phyloP scores from a whole-genome alignment of 306 rosid genomes.

The Quercus gilva region DNA sequence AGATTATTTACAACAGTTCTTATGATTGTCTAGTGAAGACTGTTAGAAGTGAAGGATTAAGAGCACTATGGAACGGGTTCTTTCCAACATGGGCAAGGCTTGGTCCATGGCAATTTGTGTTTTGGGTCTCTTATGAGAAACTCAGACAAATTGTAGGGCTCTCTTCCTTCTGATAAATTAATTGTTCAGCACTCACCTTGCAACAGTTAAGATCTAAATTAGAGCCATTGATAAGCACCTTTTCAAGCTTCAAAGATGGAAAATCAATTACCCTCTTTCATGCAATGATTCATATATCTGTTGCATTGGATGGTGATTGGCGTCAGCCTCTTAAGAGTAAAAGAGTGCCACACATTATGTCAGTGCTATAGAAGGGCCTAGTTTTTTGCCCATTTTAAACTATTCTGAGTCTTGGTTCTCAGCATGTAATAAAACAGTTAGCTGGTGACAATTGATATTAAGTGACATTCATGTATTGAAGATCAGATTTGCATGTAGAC shows the following conservation, averaged over 20 bases:
- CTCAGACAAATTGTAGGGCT: constrained; percentile 70
- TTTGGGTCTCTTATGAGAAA: constrained; percentile 92
- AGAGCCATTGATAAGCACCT: background rate
- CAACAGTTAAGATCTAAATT: background rate
- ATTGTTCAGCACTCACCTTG: background rate
- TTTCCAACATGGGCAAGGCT: constrained; percentile 95
- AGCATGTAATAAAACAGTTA: background rate
- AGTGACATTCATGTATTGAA: background rate
- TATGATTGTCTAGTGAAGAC: constrained; percentile 79
- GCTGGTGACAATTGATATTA: background rate
- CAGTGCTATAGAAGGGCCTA: background rate
- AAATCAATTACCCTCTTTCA: background rate
- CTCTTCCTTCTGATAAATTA: constrained; percentile 55
- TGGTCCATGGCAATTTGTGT: constrained; percentile 92
- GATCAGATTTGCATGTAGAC: background rate
- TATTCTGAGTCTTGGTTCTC: background rate
- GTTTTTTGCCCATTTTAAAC: background rate
- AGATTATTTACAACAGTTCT: constrained; percentile 47
- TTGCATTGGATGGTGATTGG: background rate
- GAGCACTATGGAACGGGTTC: constrained; percentile 91
- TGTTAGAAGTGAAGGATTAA: constrained; percentile 67
- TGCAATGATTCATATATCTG: background rate
- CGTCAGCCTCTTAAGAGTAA: background rate
- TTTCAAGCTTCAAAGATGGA: background rate
- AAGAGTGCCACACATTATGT: background rate